A percentile compares a stretch with the other conserved stretches of the same genome.
Evolutionary conservation across 805 yeast genomes (phyloP).

Genomic region (Metschnikowia henanensis): DNA sequence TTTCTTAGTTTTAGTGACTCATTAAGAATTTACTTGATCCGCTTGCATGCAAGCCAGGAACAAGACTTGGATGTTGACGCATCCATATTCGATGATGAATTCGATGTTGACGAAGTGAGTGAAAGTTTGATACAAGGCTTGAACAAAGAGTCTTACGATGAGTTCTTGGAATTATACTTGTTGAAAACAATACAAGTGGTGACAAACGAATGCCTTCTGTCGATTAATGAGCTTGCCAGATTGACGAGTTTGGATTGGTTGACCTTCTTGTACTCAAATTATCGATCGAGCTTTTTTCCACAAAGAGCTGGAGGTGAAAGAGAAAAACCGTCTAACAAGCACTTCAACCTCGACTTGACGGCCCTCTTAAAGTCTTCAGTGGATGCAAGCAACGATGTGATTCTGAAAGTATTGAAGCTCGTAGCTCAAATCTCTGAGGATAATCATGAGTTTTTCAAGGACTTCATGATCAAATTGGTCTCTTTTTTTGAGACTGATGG

Average conservation of each 20-base stretch:
- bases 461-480: constrained; percentile 71
- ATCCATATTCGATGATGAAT: constrained; percentile 6
- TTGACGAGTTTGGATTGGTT: constrained; percentile 91
- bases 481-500: constrained; percentile 66
- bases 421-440: constrained; percentile 74
- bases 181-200: constrained; percentile 65
- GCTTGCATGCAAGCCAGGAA: constrained; percentile 26
- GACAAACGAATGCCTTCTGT: constrained; percentile 54
- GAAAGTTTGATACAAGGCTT: constrained; percentile 52
- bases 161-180: constrained; percentile 40
- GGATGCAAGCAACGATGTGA: constrained; percentile 74
- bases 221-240: constrained; percentile 69
- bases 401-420: constrained; percentile 67
- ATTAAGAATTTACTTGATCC: constrained; percentile 32
- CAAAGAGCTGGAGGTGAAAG: constrained; percentile 21
- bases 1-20: constrained; percentile 36
- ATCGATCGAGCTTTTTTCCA: constrained; percentile 36
- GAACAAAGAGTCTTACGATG: constrained; percentile 38
- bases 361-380: constrained; percentile 71
- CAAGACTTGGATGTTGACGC: constrained; percentile 9
- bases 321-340: constrained; percentile 28
- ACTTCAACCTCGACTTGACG: constrained; percentile 52
- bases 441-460: constrained; percentile 72
- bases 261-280: constrained; percentile 71
- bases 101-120: constrained; percentile 41